Percentiles rank a stretch among this genome's conserved stretches.
Conservation (phyloP, 1,284 basidiomycete species). For the Termitomyces sp. region DNA sequence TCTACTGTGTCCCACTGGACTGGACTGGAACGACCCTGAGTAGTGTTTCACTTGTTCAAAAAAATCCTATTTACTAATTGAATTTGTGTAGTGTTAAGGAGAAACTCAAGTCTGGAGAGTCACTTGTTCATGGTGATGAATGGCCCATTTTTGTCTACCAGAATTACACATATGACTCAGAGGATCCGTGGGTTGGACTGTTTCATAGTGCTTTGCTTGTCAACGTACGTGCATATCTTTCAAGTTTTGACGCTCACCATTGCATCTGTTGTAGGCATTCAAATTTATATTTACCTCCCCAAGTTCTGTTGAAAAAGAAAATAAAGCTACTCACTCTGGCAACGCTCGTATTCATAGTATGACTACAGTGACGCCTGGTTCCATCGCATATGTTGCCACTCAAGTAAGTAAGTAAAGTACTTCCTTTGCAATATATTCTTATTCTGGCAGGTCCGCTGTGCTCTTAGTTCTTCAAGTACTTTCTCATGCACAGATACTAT, state of each 20-base stretch:
- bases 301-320: slow-evolving; percentile 16
- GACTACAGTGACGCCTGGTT: slow-evolving; percentile 2
- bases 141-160: slow-evolving; percentile 18
- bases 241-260: no score
- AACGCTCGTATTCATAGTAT: slow-evolving; percentile 19
- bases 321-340: slow-evolving; percentile 10
- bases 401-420: no score
- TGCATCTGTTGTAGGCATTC: no score
- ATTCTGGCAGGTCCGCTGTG: slow-evolving; percentile 14
- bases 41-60: no score
- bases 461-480: slow-evolving; percentile 6
- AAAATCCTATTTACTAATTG: no score
- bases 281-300: slow-evolving; percentile 20
- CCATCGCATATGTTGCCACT: slow-evolving; percentile 1
- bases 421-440: no score
- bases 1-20: slow-evolving; percentile 9
- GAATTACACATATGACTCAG: slow-evolving; percentile 11
- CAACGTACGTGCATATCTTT: slow-evolving; percentile 5
- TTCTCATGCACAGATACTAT: slow-evolving; percentile 13
- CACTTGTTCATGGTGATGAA: slow-evolving; percentile 11
- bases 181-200: slow-evolving; percentile 17
- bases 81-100: background rate
- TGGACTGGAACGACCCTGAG: slow-evolving; percentile 11
- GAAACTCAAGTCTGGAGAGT: slow-evolving; percentile 8
- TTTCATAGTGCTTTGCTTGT: slow-evolving; percentile 11